Conservation (phyloP, 805 yeast species). For the Wickerhamomyces ciferrii region DNA sequence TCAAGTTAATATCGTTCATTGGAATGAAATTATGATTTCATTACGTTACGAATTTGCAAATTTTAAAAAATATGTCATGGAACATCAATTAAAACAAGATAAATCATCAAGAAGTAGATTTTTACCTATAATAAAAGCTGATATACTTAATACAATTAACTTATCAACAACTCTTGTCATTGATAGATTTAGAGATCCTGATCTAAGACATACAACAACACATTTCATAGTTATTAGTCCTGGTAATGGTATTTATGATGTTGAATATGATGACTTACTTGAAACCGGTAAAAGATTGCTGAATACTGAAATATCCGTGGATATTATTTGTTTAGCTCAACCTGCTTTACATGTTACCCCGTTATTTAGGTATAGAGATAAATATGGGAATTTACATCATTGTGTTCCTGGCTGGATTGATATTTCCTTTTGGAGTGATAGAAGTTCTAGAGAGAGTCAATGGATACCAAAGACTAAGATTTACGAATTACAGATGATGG, state of each 20-base stretch:
- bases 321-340: slow-evolving; percentile 80
- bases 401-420: slow-evolving; percentile 96
- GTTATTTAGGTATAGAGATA: slow-evolving; percentile 64
- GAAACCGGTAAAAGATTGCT: slow-evolving; percentile 72
- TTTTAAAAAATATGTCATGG: slow-evolving; percentile 68
- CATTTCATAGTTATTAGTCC: slow-evolving; percentile 87
- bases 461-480: slow-evolving; percentile 96
- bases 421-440: slow-evolving; percentile 80
- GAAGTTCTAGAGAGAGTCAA: slow-evolving; percentile 35
- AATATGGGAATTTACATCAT: slow-evolving; percentile 46
- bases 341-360: slow-evolving; percentile 95
- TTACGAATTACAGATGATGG: slow-evolving; percentile 97
- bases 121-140: slow-evolving; percentile 86
- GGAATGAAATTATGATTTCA: slow-evolving; percentile 91
- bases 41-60: slow-evolving; percentile 79
- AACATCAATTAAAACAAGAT: slow-evolving; percentile 31
- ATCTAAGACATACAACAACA: slow-evolving; percentile 83
- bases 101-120: slow-evolving; percentile 40
- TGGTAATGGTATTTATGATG: slow-evolving; percentile 91
- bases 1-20: slow-evolving; percentile 80
- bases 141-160: slow-evolving; percentile 80
- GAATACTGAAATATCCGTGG: slow-evolving; percentile 80
- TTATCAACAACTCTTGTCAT: slow-evolving; percentile 73
- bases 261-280: slow-evolving; percentile 70
- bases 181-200: slow-evolving; percentile 78